These are phyloP conservation scores for Fusarium sp. DNA, from an alignment of 2,329 filamentous ascomycete genomes.

Conservation along the genomic window DNA sequence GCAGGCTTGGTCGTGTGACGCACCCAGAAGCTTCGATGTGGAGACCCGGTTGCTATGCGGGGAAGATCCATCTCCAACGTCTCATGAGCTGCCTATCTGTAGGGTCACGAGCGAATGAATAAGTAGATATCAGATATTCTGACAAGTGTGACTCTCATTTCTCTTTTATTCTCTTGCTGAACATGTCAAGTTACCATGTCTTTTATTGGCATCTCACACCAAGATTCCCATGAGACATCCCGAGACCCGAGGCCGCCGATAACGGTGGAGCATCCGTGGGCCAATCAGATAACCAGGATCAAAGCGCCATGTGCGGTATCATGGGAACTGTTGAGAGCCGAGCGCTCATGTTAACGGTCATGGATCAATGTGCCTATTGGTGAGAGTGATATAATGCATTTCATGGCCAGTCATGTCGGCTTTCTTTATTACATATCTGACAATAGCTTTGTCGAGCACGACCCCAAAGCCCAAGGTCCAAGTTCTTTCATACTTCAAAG, in stretches of 20 bases:
- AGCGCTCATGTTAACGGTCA: background rate
- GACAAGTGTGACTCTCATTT: background rate
- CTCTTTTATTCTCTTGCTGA: background rate
- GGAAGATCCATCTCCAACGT: background rate
- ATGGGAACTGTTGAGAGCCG: background rate
- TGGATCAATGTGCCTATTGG: background rate
- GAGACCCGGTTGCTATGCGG: conserved; percentile 34
- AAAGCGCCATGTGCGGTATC: background rate
- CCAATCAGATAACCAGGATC: background rate
- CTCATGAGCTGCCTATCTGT: background rate
- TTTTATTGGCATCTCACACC: background rate
- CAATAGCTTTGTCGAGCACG: background rate
- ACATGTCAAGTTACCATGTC: background rate
- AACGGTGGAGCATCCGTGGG: background rate
- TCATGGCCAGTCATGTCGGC: background rate
- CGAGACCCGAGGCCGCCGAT: background rate
- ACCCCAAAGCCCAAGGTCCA: background rate
- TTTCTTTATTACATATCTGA: background rate
- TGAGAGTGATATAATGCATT: background rate
- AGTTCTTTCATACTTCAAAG: background rate
- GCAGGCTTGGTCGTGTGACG: conserved; percentile 35
- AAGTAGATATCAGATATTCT: background rate
- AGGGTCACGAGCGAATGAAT: background rate
- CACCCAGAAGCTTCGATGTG: conserved; percentile 25
- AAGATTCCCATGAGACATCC: background rate